A percentile compares a stretch with the other conserved stretches of the same genome.
phyloP scores from a whole-genome alignment of 495 filamentous ascomycete species.

The Xylaria grammica region DNA sequence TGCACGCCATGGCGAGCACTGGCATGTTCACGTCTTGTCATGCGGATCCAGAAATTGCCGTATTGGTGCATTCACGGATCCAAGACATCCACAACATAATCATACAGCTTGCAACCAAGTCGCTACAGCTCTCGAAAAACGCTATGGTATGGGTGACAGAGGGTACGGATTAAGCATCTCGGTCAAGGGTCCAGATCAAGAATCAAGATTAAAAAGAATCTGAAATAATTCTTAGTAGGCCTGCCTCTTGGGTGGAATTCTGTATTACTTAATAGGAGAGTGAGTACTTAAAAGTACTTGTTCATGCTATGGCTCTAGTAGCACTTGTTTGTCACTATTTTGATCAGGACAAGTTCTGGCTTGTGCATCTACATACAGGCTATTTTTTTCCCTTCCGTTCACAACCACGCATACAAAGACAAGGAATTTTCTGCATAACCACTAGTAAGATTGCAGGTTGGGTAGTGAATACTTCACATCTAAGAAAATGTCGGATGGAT shows the following conservation, averaged over 20 bases:
- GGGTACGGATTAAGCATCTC: neutral
- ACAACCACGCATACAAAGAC: no score
- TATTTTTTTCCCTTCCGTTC: neutral
- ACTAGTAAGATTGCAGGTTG: neutral
- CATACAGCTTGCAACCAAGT: neutral
- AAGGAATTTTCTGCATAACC: neutral
- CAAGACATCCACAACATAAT: neutral
- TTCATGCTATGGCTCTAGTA: no score
- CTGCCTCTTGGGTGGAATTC: no score
- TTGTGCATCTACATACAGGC: neutral
- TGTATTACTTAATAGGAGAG: no score
- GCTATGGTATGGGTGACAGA: neutral
- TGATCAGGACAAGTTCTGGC: neutral
- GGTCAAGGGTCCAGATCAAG: no score
- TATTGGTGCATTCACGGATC: slow-evolving; percentile 1
- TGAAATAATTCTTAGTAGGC: neutral
- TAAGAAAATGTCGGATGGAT: no score
- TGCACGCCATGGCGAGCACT: neutral
- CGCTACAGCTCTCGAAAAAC: neutral
- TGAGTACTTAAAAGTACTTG: no score
- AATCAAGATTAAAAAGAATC: neutral
- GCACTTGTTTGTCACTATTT: no score
- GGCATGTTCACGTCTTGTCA: neutral
- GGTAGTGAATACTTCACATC: neutral
- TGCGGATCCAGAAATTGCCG: neutral